Evolutionary conservation across 768 basidiomycete genomes (phyloP).

Genomic region (Peribolospora kevripleyi): DNA sequence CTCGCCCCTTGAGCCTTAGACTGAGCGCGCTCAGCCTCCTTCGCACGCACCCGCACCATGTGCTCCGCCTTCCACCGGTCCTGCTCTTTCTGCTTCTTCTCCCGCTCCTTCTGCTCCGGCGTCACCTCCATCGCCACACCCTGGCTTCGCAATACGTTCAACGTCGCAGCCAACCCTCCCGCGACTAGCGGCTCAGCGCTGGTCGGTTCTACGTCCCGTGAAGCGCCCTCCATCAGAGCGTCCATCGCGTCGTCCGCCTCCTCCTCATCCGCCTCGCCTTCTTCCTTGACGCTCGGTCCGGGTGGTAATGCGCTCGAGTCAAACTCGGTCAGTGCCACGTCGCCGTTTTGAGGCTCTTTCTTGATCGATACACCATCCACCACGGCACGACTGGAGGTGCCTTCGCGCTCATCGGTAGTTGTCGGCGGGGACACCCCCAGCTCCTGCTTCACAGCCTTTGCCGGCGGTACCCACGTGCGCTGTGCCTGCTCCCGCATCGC

Average conservation of each 20-base stretch:
- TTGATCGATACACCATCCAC: too few species aligned
- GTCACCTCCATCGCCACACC: slow-evolving; percentile 50
- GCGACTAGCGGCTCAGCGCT: slow-evolving; percentile 48
- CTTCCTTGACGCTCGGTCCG: slow-evolving; percentile 27
- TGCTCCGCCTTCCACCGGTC: slow-evolving; percentile 80
- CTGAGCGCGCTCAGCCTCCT: slow-evolving; percentile 55
- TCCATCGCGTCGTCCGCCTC: slow-evolving; percentile 18
- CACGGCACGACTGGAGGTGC: too few species aligned
- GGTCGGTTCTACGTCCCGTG: background rate
- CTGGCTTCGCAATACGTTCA: slow-evolving; percentile 70
- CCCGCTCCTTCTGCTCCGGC: slow-evolving; percentile 46
- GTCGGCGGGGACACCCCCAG: too few species aligned
- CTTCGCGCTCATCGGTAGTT: too few species aligned
- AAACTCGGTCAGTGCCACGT: too few species aligned
- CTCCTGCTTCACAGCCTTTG: slow-evolving; percentile 16
- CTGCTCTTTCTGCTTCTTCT: slow-evolving; percentile 53
- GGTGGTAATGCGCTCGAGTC: background rate
- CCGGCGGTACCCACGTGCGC: slow-evolving; percentile 12
- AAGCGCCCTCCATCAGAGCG: slow-evolving; percentile 32
- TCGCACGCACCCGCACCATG: slow-evolving; percentile 43
- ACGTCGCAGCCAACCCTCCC: slow-evolving; percentile 64
- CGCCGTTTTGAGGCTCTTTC: too few species aligned
- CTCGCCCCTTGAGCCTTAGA: slow-evolving; percentile 38
- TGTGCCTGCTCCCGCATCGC: background rate
- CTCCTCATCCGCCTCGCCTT: slow-evolving; percentile 24